Evolutionary conservation across 2,329 filamentous ascomycete genomes (phyloP), one percentile per base, ranked within the genome.

Genomic region (Rutstroemia sp.): DNA sequence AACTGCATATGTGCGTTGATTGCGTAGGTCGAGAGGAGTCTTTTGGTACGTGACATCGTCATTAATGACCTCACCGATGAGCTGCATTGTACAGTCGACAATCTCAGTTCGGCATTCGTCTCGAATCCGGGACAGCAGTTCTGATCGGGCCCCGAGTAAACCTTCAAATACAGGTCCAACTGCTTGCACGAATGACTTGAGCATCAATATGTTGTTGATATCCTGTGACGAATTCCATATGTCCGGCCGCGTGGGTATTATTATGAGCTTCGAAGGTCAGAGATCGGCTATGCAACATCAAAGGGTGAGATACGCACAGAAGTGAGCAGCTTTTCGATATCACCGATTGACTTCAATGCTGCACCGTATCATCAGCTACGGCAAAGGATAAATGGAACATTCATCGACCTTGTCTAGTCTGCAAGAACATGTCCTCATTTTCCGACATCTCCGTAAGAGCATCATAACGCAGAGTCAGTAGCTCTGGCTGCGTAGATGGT

Each of bases 1-100:
- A 34, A 97, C 86, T 21, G 92, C 92, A 73, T 95, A 96, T 0
- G 87, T 89, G 60, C 92, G 79, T 68, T 97, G 92, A 59, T 96
- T 95, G 14, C 92, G 82, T 56, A 96, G 76, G 60, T 96, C 92
- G 4, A 97, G 77, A 0, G 94, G 87, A 21, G 86, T 83, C 48
- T 80, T 88, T 57, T 89, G 87, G 63, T 88, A 95, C 0, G 78
- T 81, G 0, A 91, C 88, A 67, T 96, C 88, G 8, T 88, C 80
- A 61, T 97, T 94, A 63, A 99, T 85, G 0, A 82, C 82, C 14
- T 76, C 73, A 46, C 80, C 73, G 51, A 99, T 91, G 1, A 87
- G 72, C 2, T 78, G 73, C 46, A 85, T 75, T 3, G 92, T 78
- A 0, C 78, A 75, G 17, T 75, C 73, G 5, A 87, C 79, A 16